phyloP scores from a whole-genome alignment of 1,139 yeast genomes.

The Geotrichum siamense region DNA sequence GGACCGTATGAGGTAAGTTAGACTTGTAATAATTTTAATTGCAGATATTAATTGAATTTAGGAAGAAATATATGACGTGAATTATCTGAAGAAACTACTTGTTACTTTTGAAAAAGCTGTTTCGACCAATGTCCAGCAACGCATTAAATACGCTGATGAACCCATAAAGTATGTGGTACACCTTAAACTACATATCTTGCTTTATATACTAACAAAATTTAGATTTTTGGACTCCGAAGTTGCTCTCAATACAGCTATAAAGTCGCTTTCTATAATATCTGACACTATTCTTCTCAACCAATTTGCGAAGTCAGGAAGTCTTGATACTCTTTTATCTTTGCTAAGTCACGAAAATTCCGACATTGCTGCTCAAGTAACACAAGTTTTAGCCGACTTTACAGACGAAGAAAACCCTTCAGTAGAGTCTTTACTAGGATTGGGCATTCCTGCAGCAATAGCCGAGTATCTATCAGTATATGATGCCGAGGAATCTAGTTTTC shows the following conservation, averaged over 20 bases:
- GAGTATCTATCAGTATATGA: neutral
- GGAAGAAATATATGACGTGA: constrained; percentile 22
- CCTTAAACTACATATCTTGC: no score
- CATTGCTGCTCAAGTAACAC: constrained; percentile 28
- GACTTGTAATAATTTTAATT: no score
- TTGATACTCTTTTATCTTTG: constrained; percentile 25
- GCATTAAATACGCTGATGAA: constrained; percentile 30
- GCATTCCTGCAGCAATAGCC: neutral
- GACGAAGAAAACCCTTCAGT: constrained; percentile 20
- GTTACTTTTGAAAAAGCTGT: constrained; percentile 27
- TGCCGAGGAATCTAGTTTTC: constrained; percentile 3
- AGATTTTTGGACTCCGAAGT: constrained; percentile 30
- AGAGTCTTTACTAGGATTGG: neutral
- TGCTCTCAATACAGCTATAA: constrained; percentile 30
- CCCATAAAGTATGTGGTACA: constrained; percentile 33
- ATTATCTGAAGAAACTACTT: constrained; percentile 26
- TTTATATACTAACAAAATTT: no score
- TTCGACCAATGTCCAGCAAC: constrained; percentile 28
- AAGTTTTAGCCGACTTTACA: constrained; percentile 27
- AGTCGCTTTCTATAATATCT: constrained; percentile 30
- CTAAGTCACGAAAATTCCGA: constrained; percentile 34
- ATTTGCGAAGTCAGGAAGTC: constrained; percentile 24
- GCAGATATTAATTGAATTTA: no score
- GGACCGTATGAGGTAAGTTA: neutral
- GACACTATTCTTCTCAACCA: constrained; percentile 27